Evolutionary conservation across 208 protist species (phyloP).

Genomic region (Polymyxa betae): DNA sequence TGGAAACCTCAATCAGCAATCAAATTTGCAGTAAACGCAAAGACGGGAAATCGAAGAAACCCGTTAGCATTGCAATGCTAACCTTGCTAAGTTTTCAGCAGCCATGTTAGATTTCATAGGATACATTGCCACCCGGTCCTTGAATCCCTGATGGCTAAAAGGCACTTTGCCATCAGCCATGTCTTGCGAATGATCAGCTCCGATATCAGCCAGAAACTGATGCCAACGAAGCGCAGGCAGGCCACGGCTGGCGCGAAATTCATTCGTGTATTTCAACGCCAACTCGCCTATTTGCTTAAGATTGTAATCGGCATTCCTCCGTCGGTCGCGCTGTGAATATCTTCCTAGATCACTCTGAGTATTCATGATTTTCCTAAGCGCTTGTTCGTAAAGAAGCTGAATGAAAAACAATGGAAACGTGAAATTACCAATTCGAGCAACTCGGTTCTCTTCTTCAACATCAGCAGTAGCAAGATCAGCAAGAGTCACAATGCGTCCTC

Average conservation of each 20-base stretch:
- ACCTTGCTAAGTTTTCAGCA: constrained; percentile 55
- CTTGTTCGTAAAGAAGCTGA: too few relatives aligned
- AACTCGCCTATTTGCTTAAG: constrained; percentile 28
- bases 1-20: too few relatives aligned
- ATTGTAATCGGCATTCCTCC: background rate
- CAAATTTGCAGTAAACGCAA: too few relatives aligned
- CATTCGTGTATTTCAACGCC: constrained; percentile 53
- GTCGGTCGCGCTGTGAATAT: constrained; percentile 6
- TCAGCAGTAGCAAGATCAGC: background rate
- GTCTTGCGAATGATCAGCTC: constrained; percentile 44
- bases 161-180: constrained; percentile 42
- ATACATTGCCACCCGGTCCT: constrained; percentile 15
- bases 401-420: background rate
- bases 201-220: constrained; percentile 56
- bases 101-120: constrained; percentile 45
- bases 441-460: constrained; percentile 12
- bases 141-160: constrained; percentile 50
- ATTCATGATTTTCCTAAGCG: too few relatives aligned
- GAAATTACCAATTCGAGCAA: background rate
- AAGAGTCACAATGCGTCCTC: background rate
- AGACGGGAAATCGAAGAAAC: background rate
- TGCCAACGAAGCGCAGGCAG: constrained; percentile 40
- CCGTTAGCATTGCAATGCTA: background rate
- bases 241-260: constrained; percentile 51
- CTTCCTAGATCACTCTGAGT: background rate